phyloP scores from a whole-genome alignment of 345 rosid species.

The Barbarea vulgaris region DNA sequence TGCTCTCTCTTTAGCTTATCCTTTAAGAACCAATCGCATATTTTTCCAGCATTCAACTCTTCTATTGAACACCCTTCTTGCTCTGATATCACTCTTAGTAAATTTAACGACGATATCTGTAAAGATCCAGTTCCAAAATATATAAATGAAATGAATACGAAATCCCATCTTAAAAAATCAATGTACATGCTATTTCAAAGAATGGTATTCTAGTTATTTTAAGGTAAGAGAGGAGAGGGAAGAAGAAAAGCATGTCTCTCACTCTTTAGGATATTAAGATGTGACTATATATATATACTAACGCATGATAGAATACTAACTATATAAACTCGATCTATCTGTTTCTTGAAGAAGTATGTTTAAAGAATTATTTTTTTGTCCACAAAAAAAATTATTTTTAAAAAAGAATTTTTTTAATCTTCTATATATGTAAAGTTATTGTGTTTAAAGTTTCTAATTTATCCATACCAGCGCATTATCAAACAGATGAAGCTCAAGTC shows the following conservation, averaged over 20 bases:
- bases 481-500: too few species aligned
- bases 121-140: not conserved
- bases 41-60: conserved; percentile 80
- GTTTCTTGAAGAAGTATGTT: not conserved
- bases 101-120: conserved; percentile 86
- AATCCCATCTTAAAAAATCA: not conserved
- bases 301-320: too few species aligned
- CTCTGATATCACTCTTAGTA: conserved; percentile 75
- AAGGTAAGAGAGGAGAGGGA: too few species aligned
- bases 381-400: not conserved
- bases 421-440: too few species aligned
- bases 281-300: too few species aligned
- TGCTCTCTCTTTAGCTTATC: conserved; percentile 85
- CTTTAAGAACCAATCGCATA: conserved; percentile 88
- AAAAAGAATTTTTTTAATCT: too few species aligned
- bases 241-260: too few species aligned
- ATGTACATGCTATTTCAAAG: not conserved
- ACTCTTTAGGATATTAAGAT: too few species aligned
- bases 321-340: not conserved
- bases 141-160: not conserved
- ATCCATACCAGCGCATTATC: too few species aligned
- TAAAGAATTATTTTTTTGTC: not conserved
- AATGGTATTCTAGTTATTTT: not conserved
- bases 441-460: too few species aligned
- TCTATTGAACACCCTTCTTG: conserved; percentile 82